A percentile compares a stretch with the other conserved stretches of the same genome.
Conservation (phyloP, 352 stramenopile genomes). For the Phytophthora fragariaefolia region DNA sequence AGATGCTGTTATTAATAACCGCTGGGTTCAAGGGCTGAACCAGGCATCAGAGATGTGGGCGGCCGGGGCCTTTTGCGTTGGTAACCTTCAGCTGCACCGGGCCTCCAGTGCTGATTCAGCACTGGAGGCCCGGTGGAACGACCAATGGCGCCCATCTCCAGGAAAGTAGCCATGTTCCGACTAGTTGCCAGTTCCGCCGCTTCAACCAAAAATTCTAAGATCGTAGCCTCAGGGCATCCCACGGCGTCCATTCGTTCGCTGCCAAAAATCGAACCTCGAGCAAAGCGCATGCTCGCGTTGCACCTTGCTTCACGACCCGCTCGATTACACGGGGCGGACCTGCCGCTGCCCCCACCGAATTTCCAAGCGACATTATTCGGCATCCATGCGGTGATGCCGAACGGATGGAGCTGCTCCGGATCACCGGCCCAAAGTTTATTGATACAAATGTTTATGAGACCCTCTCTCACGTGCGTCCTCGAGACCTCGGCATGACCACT, state of each 20-base stretch:
- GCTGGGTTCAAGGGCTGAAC: background rate
- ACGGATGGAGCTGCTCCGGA: slow-evolving; percentile 14
- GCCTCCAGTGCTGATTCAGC: slow-evolving; percentile 8
- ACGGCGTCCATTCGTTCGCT: slow-evolving; percentile 16
- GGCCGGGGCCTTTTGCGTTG: background rate
- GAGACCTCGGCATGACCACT: background rate
- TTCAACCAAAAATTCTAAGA: slow-evolving; percentile 38
- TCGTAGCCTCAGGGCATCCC: slow-evolving; percentile 3
- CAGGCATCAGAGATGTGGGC: background rate
- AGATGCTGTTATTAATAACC: too few relatives aligned
- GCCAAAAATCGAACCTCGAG: slow-evolving; percentile 13
- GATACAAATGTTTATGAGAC: background rate
- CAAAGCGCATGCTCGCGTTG: slow-evolving; percentile 6
- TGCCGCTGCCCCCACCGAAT: slow-evolving; percentile 21
- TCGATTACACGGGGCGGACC: slow-evolving; percentile 13
- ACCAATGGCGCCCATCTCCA: slow-evolving; percentile 13
- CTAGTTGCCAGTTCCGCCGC: slow-evolving; percentile 25
- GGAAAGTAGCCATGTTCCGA: slow-evolving; percentile 38
- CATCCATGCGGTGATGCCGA: slow-evolving; percentile 27
- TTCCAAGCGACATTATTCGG: slow-evolving; percentile 15
- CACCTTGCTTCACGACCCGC: background rate
- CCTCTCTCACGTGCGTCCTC: background rate
- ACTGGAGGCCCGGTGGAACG: slow-evolving; percentile 14
- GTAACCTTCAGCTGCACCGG: slow-evolving; percentile 1
- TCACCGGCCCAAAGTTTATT: slow-evolving; percentile 8